A percentile compares a stretch with the other conserved stretches of the same genome.
Conservation (phyloP, 202 grass and related monocot species). For the Bolboschoenoplectus hybrid region DNA sequence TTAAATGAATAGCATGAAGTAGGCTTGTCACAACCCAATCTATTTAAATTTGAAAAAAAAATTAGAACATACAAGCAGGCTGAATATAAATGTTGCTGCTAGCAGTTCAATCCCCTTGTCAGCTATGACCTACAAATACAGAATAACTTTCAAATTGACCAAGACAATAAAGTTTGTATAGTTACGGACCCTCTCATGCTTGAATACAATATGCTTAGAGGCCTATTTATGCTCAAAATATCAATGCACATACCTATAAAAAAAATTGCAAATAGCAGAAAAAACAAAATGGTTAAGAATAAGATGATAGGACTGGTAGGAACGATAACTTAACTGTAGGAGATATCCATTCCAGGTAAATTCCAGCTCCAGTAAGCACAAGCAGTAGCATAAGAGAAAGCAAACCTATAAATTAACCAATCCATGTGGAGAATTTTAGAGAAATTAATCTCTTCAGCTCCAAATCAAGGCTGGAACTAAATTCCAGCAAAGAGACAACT, state of each 20-base stretch:
- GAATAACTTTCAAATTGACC: slow-evolving; percentile 8
- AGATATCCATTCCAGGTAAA: slow-evolving; percentile 64
- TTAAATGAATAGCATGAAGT: neutral
- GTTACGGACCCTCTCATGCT: too few relatives aligned
- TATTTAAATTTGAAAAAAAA: neutral
- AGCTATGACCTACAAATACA: slow-evolving; percentile 74
- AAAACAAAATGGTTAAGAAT: neutral
- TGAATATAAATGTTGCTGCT: slow-evolving; percentile 73
- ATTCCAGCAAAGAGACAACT: neutral
- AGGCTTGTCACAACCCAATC: neutral
- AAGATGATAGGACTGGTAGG: neutral
- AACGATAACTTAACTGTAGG: slow-evolving; percentile 52
- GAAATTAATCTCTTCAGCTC: neutral
- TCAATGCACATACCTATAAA: neutral
- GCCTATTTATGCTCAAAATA: neutral
- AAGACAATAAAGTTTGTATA: slow-evolving; percentile 3
- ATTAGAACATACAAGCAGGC: slow-evolving; percentile 68
- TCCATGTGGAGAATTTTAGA: slow-evolving; percentile 12
- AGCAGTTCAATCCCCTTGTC: slow-evolving; percentile 82
- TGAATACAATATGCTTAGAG: slow-evolving; percentile 17
- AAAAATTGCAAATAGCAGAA: neutral
- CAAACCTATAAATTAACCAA: slow-evolving; percentile 56
- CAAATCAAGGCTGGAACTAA: neutral
- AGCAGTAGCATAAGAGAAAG: slow-evolving; percentile 64
- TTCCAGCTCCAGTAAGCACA: slow-evolving; percentile 46